phyloP scores from a whole-genome alignment of 1,139 yeast genomes.

The Saccharomyces hybrid region DNA sequence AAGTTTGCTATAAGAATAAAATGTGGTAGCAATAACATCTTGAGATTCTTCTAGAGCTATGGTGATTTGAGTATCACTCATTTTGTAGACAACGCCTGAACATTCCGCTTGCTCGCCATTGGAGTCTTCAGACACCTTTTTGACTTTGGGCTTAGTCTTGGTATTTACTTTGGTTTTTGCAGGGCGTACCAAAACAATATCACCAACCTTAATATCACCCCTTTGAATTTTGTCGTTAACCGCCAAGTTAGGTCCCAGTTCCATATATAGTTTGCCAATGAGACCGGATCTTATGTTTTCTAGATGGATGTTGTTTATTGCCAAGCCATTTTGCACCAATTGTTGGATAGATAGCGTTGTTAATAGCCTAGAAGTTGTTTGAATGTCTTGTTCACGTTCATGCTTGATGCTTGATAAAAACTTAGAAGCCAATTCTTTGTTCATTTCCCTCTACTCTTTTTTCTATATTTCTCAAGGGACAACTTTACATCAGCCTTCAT shows the following conservation, averaged over 20 bases:
- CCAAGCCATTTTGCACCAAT: conserved; percentile 63
- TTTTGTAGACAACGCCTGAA: conserved; percentile 7
- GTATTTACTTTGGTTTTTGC: conserved; percentile 5
- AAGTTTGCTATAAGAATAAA: conserved; percentile 34
- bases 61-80: conserved; percentile 33
- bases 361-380: conserved; percentile 44
- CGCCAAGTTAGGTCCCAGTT: conserved; percentile 56
- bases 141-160: conserved; percentile 5
- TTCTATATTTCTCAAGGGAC: neutral
- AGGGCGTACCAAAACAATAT: conserved; percentile 47
- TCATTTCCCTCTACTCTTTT: conserved; percentile 10
- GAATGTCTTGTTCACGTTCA: conserved; percentile 55
- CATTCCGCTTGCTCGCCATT: conserved; percentile 8
- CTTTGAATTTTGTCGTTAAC: conserved; percentile 39
- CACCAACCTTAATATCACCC: conserved; percentile 69
- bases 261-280: conserved; percentile 66
- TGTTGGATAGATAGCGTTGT: conserved; percentile 52
- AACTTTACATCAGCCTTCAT: neutral
- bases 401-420: conserved; percentile 46
- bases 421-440: conserved; percentile 34
- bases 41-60: conserved; percentile 55
- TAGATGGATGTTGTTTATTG: conserved; percentile 56
- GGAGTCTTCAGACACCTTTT: conserved; percentile 4
- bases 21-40: conserved; percentile 42
- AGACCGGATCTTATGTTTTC: conserved; percentile 64